Evolutionary conservation across 2,329 filamentous ascomycete species (phyloP).

Genomic region (Penicillium brasilianum): DNA sequence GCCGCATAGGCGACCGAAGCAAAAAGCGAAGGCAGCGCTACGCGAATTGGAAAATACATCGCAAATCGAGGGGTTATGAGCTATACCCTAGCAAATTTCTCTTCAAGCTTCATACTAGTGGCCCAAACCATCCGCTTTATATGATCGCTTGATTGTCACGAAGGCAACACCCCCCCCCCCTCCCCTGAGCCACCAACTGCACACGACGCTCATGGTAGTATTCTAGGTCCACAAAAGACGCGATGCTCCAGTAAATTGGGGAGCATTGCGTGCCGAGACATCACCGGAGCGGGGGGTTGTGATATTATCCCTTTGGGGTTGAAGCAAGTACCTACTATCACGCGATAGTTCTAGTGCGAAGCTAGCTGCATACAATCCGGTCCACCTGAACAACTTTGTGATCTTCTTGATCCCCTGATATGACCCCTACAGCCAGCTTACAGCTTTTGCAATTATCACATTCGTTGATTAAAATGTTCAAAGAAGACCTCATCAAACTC

Average conservation of each 20-base stretch:
- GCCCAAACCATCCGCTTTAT: slow-evolving; percentile 3
- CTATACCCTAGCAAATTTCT: background rate
- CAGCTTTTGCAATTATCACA: background rate
- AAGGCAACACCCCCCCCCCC: no score
- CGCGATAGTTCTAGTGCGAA: slow-evolving; percentile 6
- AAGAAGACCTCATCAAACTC: background rate
- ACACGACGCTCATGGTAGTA: background rate
- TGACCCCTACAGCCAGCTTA: background rate
- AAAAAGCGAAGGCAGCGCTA: slow-evolving; percentile 16
- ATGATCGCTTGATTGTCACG: background rate
- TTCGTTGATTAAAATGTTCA: background rate
- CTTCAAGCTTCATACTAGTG: background rate
- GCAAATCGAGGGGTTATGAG: background rate
- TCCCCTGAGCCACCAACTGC: background rate
- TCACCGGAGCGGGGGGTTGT: slow-evolving; percentile 4
- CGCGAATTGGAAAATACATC: slow-evolving; percentile 17
- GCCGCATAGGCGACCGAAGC: slow-evolving; percentile 17
- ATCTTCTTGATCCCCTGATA: background rate
- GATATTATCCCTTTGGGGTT: background rate
- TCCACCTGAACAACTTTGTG: slow-evolving; percentile 2
- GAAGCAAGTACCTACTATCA: background rate
- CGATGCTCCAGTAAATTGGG: background rate
- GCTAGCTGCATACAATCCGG: slow-evolving; percentile 7
- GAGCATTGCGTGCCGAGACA: background rate
- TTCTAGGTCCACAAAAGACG: background rate